Evolutionary conservation across 2,329 filamentous ascomycete species (phyloP).

Genomic region (Colletotrichum phormii): DNA sequence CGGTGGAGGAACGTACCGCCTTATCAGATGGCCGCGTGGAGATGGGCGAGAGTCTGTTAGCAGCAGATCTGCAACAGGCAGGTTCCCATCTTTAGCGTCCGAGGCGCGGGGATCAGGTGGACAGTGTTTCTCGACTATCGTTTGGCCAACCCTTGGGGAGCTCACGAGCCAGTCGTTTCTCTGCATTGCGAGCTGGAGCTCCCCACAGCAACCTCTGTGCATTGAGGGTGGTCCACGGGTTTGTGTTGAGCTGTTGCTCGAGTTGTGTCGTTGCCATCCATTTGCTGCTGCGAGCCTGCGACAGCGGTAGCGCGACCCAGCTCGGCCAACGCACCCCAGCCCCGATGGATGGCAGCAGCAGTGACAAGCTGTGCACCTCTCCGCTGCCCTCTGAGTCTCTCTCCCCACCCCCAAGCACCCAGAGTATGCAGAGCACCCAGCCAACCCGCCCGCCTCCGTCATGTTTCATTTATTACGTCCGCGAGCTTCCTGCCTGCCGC

Average conservation of each 20-base stretch:
- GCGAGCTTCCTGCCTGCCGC: constrained; percentile 30
- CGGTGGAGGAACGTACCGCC: not conserved
- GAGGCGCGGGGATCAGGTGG: constrained; percentile 22
- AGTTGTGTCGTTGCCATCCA: constrained; percentile 8
- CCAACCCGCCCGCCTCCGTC: constrained; percentile 26
- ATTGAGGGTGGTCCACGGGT: constrained; percentile 2
- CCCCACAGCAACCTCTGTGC: constrained; percentile 31
- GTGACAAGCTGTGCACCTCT: constrained; percentile 2
- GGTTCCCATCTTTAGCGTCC: constrained; percentile 28
- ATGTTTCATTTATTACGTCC: constrained; percentile 37
- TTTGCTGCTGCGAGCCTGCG: not conserved
- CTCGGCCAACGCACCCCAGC: constrained; percentile 18
- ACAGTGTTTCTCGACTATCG: constrained; percentile 20
- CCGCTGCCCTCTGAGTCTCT: not conserved
- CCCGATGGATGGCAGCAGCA: not conserved
- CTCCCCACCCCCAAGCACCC: not conserved
- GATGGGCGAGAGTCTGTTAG: not conserved
- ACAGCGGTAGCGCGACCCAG: constrained; percentile 2
- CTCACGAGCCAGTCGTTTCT: constrained; percentile 22
- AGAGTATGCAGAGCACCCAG: constrained; percentile 17
- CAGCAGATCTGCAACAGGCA: constrained; percentile 29
- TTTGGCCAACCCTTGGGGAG: constrained; percentile 23
- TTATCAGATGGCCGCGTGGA: not conserved
- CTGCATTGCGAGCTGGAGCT: constrained; percentile 25
- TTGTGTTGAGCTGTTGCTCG: constrained; percentile 13